Evolutionary conservation across 352 stramenopile genomes (phyloP).

Genomic region (Globisporangium lucens): DNA sequence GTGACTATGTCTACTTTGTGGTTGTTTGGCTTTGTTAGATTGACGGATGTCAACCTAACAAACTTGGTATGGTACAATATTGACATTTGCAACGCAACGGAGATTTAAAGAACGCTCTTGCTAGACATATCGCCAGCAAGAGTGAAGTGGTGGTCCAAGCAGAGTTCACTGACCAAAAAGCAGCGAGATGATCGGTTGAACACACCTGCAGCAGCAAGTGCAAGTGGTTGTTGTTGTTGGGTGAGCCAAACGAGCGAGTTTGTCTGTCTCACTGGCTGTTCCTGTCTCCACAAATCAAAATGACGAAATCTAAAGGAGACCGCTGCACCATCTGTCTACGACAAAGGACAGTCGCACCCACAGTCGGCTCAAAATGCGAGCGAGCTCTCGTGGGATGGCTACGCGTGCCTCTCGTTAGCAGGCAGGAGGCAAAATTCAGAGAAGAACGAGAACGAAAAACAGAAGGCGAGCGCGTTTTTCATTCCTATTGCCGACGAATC

Average conservation of each 20-base stretch:
- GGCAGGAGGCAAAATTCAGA: not conserved
- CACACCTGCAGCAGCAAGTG: not conserved
- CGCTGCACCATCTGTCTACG: not conserved
- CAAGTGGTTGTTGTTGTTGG: not conserved
- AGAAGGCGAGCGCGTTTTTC: not conserved
- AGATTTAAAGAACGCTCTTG: no score
- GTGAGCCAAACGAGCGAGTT: not conserved
- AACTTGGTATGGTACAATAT: no score
- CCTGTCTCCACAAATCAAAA: not conserved
- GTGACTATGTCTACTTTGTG: no score
- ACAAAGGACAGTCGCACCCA: not conserved
- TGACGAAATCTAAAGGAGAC: not conserved
- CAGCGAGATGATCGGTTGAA: not conserved
- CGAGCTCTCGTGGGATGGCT: not conserved
- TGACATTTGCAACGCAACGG: no score
- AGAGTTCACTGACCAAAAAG: not conserved
- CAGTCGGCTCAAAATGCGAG: not conserved
- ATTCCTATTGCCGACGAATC: not conserved
- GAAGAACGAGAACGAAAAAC: not conserved
- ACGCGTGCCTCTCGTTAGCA: not conserved
- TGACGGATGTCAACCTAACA: no score
- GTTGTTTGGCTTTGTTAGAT: no score
- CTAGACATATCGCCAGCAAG: not conserved
- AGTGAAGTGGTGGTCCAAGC: not conserved
- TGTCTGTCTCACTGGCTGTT: not conserved